A percentile compares a stretch with the other conserved stretches of the same genome.
phyloP scores from a whole-genome alignment of 495 filamentous ascomycete species.

The Penicillium alfredii region DNA sequence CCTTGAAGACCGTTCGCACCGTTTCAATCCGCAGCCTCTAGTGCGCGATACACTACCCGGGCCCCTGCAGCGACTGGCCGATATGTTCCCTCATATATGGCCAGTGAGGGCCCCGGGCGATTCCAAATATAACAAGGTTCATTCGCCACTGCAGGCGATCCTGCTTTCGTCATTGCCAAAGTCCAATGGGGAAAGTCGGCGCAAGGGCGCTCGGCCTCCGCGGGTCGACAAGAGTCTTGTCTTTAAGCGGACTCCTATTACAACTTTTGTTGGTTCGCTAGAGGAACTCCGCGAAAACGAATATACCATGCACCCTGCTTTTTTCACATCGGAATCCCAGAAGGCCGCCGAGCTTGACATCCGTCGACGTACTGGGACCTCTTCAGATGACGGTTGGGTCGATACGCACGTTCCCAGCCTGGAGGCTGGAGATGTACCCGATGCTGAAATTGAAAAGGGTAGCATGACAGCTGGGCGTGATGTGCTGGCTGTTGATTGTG shows the following conservation, averaged over 20 bases:
- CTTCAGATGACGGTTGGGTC: slow-evolving; percentile 68
- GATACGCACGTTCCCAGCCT: slow-evolving; percentile 63
- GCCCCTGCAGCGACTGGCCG: slow-evolving; percentile 62
- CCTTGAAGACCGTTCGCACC: slow-evolving; percentile 33
- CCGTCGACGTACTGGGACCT: slow-evolving; percentile 37
- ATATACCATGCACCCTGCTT: slow-evolving; percentile 73
- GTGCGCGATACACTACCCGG: slow-evolving; percentile 52
- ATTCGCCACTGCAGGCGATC: slow-evolving; percentile 76
- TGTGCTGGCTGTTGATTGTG: slow-evolving; percentile 85
- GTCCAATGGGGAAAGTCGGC: slow-evolving; percentile 48
- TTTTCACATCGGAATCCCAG: slow-evolving; percentile 42
- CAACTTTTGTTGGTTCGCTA: slow-evolving; percentile 61
- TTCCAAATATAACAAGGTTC: slow-evolving; percentile 66
- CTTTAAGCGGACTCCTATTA: slow-evolving; percentile 70
- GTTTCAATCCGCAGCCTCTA: slow-evolving; percentile 69
- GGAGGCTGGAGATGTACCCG: slow-evolving; percentile 61
- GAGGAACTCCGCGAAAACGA: slow-evolving; percentile 77
- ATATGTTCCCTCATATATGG: slow-evolving; percentile 84
- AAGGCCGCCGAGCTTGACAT: slow-evolving; percentile 37
- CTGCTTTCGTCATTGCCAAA: slow-evolving; percentile 65
- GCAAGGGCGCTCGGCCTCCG: slow-evolving; percentile 51
- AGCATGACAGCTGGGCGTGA: slow-evolving; percentile 77
- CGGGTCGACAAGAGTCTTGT: slow-evolving; percentile 55
- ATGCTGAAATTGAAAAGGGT: slow-evolving; percentile 66
- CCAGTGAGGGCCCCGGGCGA: slow-evolving; percentile 82